Percentiles rank a stretch among this genome's conserved stretches.
Conservation (phyloP, 495 filamentous ascomycete genomes). For the Xylaria intraflava region DNA sequence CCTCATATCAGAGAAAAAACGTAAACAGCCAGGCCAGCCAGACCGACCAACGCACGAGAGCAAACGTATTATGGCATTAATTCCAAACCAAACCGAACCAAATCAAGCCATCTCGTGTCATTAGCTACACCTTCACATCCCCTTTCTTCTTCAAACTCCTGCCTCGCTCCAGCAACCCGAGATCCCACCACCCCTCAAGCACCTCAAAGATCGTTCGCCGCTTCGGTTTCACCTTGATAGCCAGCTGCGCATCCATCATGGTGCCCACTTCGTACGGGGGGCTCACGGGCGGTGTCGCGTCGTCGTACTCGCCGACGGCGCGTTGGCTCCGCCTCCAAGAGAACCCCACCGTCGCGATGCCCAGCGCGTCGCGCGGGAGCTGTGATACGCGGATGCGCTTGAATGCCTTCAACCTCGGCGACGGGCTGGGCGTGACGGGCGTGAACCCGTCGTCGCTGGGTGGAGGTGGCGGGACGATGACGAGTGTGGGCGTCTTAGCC, state of each 20-base stretch:
- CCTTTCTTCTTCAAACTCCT: constrained; percentile 19
- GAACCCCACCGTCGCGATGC: constrained; percentile 15
- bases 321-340: constrained; percentile 13
- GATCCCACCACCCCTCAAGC: constrained; percentile 44
- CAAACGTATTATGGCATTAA: too few relatives aligned
- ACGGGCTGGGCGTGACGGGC: constrained; percentile 19
- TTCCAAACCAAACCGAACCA: too few relatives aligned
- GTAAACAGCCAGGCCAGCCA: neutral
- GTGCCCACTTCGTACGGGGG: constrained; percentile 4
- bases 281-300: constrained; percentile 19
- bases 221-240: constrained; percentile 18
- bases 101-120: too few relatives aligned
- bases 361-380: constrained; percentile 21
- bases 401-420: constrained; percentile 13
- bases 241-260: constrained; percentile 8
- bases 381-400: constrained; percentile 17
- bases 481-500: neutral
- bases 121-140: neutral
- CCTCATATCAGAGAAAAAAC: too few relatives aligned
- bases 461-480: constrained; percentile 8
- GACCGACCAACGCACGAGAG: neutral
- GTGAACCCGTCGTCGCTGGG: constrained; percentile 23
- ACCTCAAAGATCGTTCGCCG: constrained; percentile 34
- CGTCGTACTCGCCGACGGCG: constrained; percentile 6
- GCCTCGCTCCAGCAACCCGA: constrained; percentile 32